Percentiles rank a stretch among this genome's conserved stretches.
phyloP scores from a whole-genome alignment of 306 rosid genomes.

The Adenanthera pavonina region DNA sequence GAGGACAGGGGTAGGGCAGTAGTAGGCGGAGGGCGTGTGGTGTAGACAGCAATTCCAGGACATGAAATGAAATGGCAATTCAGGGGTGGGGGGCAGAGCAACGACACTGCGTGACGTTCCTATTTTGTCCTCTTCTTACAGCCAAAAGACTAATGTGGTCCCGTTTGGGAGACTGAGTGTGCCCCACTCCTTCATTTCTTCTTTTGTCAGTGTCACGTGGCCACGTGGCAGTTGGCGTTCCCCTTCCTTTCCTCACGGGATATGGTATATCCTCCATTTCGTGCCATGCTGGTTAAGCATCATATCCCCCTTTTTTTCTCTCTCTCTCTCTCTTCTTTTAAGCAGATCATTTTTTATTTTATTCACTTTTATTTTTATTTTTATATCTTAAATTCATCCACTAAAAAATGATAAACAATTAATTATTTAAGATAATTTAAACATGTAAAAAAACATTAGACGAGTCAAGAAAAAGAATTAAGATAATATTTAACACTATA shows the following conservation, averaged over 20 bases:
- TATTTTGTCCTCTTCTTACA: not conserved
- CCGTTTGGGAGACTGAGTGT: not conserved
- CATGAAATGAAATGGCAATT: not conserved
- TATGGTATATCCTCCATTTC: not conserved
- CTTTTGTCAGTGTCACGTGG: not conserved
- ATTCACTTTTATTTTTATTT: too few relatives aligned
- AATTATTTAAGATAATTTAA: too few relatives aligned
- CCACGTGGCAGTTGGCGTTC: not conserved
- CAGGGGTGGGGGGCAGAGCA: not conserved
- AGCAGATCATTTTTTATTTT: too few relatives aligned
- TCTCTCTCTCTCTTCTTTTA: not conserved
- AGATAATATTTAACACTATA: too few relatives aligned
- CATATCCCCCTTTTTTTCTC: not conserved
- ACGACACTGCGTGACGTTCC: not conserved
- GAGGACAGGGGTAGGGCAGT: not conserved
- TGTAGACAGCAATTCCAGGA: not conserved
- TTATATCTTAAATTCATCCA: too few relatives aligned
- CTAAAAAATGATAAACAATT: too few relatives aligned
- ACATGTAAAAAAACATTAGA: too few relatives aligned
- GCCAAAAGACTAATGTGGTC: not conserved
- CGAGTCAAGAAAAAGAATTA: too few relatives aligned
- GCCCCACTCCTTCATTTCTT: not conserved
- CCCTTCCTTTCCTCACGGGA: not conserved
- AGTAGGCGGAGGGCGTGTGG: not conserved
- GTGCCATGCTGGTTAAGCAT: conserved; percentile 9